Evolutionary conservation across 352 stramenopile genomes (phyloP).

Genomic region (Phytophthora pseudosyringae): DNA sequence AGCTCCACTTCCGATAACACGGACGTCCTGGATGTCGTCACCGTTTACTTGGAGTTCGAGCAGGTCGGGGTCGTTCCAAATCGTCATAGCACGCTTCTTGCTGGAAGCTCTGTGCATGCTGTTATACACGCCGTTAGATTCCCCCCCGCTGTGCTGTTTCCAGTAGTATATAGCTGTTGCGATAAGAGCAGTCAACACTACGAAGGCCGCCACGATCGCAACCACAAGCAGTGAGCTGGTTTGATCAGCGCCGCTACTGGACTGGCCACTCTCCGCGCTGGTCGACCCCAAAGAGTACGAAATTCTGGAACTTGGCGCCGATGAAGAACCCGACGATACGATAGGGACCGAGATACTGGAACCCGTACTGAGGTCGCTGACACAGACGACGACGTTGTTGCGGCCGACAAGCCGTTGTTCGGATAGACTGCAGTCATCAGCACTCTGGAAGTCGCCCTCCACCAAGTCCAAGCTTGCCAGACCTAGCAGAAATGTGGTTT

Average conservation of each 20-base stretch:
- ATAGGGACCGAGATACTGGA: conserved; percentile 1
- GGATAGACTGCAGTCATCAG: conserved; percentile 12
- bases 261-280: conserved; percentile 4
- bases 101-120: conserved; percentile 6
- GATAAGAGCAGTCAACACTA: conserved; percentile 7
- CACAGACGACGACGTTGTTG: conserved; percentile 22
- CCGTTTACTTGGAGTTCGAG: conserved; percentile 19
- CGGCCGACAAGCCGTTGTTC: conserved; percentile 15
- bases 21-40: conserved; percentile 31
- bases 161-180: conserved; percentile 15
- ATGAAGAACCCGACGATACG: conserved; percentile 6
- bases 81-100: conserved; percentile 9
- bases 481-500: conserved; percentile 24
- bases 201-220: neutral
- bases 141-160: conserved; percentile 3
- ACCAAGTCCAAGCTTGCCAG: conserved; percentile 25
- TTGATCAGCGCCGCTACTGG: neutral
- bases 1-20: conserved; percentile 25
- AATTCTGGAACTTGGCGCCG: conserved; percentile 1
- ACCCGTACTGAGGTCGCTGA: neutral
- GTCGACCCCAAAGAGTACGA: conserved; percentile 15
- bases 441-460: conserved; percentile 12
- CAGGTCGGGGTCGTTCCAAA: conserved; percentile 33
- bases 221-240: conserved; percentile 3
- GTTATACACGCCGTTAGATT: neutral